These are phyloP conservation scores for Jaapia argillacea DNA, from an alignment of 768 basidiomycete species.

Conservation along the genomic window DNA sequence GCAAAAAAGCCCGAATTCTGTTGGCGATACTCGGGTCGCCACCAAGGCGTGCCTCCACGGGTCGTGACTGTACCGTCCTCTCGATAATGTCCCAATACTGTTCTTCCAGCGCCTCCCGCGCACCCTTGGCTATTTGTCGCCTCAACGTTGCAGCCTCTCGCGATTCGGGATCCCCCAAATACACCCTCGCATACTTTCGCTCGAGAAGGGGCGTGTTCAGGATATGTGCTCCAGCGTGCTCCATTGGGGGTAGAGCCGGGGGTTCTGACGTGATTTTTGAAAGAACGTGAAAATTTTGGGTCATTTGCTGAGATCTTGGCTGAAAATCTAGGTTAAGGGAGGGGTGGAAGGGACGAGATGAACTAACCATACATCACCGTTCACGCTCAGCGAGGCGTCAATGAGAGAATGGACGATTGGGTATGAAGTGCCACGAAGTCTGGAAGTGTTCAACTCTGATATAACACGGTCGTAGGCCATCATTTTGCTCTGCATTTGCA, in stretches of 20 bases:
- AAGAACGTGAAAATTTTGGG: conserved; percentile 65
- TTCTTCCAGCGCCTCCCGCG: conserved; percentile 75
- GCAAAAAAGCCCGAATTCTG: conserved; percentile 81
- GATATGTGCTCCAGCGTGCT: conserved; percentile 75
- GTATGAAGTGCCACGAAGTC: conserved; percentile 63
- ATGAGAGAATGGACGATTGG: conserved; percentile 67
- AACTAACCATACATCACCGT: conserved; percentile 39
- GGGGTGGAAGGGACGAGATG: neutral
- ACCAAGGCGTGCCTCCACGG: conserved; percentile 78
- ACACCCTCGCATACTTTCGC: conserved; percentile 73
- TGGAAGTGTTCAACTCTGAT: conserved; percentile 63
- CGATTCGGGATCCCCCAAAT: conserved; percentile 55
- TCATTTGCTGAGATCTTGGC: conserved; percentile 47
- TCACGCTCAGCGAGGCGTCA: conserved; percentile 52
- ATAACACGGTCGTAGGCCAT: conserved; percentile 89
- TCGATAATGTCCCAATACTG: conserved; percentile 85
- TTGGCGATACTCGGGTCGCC: conserved; percentile 87
- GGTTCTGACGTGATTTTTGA: conserved; percentile 72
- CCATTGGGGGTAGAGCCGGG: conserved; percentile 61
- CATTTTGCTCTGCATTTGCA: conserved; percentile 91
- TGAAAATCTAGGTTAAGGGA: conserved; percentile 11
- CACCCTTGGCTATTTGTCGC: conserved; percentile 68
- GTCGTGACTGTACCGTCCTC: conserved; percentile 69
- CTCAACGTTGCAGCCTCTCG: conserved; percentile 59
- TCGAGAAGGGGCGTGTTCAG: conserved; percentile 73